Base-by-base conservation (phyloP, 2,329 filamentous ascomycete species). In the Golovinomyces cichoracearum region DNA sequence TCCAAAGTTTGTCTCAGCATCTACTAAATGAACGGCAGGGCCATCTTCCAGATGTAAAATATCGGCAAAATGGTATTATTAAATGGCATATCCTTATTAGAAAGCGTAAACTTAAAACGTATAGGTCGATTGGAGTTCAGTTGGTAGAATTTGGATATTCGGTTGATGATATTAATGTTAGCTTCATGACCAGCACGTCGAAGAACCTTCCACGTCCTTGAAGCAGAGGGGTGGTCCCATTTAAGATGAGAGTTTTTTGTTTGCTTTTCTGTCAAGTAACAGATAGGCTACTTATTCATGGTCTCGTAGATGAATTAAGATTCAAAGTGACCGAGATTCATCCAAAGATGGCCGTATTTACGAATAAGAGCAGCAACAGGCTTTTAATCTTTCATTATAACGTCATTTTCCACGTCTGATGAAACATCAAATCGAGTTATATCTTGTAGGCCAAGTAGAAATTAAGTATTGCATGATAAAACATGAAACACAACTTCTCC, bases 91-190 rank as follows among this genome's bases (percentile, higher is more conserved):
- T 42, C 15, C 19, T 42, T 23, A 42, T 42, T 42, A 25, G 40
- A 13, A 15, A 42, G 40, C n/a, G 40, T 42, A 42, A 42, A 42
- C 22, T 42, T 42, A 25, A 42, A 42, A 42, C 40, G 40, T 22
- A 21, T 7, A 19, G 40, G 40, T 25, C 22, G 40, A 42, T 42
- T 22, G 17, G 35, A 6, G n/a, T 38, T 38, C 17, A 38, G 17
- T 21, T 38, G 13, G 35, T 21, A 38, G 35, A 38, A 38, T 21
- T 38, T 38, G 35, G 35, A 38, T n/a, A 38, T 38, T 38, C 17
- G 35, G 35, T 38, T 38, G 17, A 38, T 38, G 13, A 21, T 38
- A n/a, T 38, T 38, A 21, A 38, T 38, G 17, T 38, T 21, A 21
- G 17, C 35, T 15, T 38, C 35, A 38, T 17, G 35, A 21, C n/a